These are phyloP conservation scores for Acacia confusa DNA, from an alignment of 306 rosid species.

Conservation along the genomic window DNA sequence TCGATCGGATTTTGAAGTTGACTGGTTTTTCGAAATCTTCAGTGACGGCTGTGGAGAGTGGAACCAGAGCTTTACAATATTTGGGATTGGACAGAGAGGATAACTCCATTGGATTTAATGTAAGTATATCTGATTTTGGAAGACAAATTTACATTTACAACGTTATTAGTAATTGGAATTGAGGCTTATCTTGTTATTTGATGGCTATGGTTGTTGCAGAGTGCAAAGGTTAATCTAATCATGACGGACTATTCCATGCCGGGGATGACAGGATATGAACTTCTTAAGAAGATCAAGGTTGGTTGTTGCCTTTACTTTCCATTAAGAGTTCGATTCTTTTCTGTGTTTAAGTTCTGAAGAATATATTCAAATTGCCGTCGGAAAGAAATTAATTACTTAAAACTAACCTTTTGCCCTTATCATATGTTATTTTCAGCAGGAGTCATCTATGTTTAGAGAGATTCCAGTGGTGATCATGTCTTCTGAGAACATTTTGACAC, in stretches of 20 bases:
- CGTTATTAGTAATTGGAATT: neutral
- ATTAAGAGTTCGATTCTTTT: neutral
- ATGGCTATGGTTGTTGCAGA: constrained; percentile 48
- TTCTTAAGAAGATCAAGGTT: constrained; percentile 93
- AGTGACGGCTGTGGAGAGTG: constrained; percentile 95
- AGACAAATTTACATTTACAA: neutral
- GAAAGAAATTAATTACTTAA: neutral
- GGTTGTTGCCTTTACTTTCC: neutral
- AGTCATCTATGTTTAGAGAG: constrained; percentile 79
- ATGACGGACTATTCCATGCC: constrained; percentile 99
- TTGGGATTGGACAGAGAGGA: constrained; percentile 86
- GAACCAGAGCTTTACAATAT: constrained; percentile 86
- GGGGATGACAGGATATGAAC: constrained; percentile 93
- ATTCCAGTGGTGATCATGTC: constrained; percentile 98
- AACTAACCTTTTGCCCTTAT: neutral
- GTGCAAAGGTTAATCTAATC: constrained; percentile 81
- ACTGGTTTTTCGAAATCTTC: constrained; percentile 35
- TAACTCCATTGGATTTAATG: constrained; percentile 65
- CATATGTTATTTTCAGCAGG: constrained; percentile 52
- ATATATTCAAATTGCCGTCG: neutral
- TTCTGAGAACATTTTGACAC: constrained; percentile 81
- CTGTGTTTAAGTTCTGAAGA: neutral
- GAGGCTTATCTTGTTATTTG: constrained; percentile 37
- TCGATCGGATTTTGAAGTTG: constrained; percentile 31
- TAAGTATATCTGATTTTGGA: constrained; percentile 38